Conservation (phyloP, 139 green algal species). For the Spirogloea muscicola region DNA sequence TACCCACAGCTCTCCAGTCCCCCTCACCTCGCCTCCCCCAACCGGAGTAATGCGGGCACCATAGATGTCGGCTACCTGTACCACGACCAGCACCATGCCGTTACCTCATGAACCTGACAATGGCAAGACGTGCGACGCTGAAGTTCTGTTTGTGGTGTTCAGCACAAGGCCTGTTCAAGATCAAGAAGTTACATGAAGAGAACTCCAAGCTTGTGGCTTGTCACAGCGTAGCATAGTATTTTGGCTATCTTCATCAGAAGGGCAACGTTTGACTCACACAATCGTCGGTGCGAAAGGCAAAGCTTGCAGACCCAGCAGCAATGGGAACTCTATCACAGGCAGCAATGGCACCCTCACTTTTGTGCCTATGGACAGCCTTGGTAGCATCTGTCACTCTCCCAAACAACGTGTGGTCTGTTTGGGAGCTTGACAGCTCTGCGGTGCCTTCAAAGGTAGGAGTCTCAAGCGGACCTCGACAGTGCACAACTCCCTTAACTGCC, state of each 20-base stretch:
- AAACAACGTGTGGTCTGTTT: no score
- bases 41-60: conserved; percentile 53
- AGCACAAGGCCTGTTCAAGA: no score
- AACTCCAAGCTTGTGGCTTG: no score
- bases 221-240: no score
- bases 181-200: no score
- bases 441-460: conserved; percentile 38
- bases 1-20: conserved; percentile 62
- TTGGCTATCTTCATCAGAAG: no score
- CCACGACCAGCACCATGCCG: no score
- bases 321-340: conserved; percentile 79
- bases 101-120: no score
- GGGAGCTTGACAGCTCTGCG: conserved; percentile 19
- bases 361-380: conserved; percentile 43
- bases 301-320: conserved; percentile 60
- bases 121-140: no score
- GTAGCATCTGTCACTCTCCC: conserved; percentile 62
- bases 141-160: no score
- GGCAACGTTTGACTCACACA: no score
- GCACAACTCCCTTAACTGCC: conserved; percentile 73
- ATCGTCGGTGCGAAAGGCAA: conserved; percentile 75
- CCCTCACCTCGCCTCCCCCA: conserved; percentile 74
- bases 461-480: conserved; percentile 84
- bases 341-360: conserved; percentile 58
- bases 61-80: conserved; percentile 48